Percentiles rank a stretch among this genome's conserved stretches.
phyloP scores from a whole-genome alignment of 352 stramenopile genomes.

The Globisporangium orthogonon region DNA sequence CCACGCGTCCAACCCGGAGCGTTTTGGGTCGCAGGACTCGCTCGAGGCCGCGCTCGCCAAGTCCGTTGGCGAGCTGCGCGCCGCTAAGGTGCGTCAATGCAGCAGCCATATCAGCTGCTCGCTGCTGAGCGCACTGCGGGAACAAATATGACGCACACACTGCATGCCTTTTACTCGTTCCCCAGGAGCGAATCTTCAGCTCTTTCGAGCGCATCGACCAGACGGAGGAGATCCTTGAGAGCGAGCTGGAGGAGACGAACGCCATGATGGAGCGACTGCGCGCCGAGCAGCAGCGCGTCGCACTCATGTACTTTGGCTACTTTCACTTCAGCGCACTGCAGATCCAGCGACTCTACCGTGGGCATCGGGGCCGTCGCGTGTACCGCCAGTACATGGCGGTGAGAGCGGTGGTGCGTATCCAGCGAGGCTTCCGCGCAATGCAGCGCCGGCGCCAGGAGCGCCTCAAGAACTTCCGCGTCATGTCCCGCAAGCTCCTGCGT shows the following conservation, averaged over 20 bases:
- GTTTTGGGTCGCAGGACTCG: constrained; percentile 19
- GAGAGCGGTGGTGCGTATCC: constrained; percentile 36
- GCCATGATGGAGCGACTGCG: constrained; percentile 18
- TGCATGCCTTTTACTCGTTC: background rate
- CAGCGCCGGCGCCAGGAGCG: constrained; percentile 22
- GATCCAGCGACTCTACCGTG: constrained; percentile 88
- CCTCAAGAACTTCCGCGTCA: constrained; percentile 23
- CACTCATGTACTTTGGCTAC: constrained; percentile 17
- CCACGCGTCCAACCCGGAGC: constrained; percentile 10
- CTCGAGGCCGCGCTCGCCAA: constrained; percentile 21
- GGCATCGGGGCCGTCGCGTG: constrained; percentile 55
- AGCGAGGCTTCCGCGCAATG: constrained; percentile 35
- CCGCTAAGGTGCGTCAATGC: constrained; percentile 11
- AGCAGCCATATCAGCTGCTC: background rate
- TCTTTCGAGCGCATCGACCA: constrained; percentile 28
- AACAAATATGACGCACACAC: background rate
- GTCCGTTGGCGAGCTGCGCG: constrained; percentile 17
- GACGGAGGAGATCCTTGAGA: constrained; percentile 24
- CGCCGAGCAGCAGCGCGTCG: constrained; percentile 20
- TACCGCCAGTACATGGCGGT: constrained; percentile 31
- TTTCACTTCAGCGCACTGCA: constrained; percentile 31
- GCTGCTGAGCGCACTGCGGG: background rate
- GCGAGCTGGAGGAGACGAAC: constrained; percentile 20
- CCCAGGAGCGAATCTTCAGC: constrained; percentile 6
- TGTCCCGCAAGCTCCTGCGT: constrained; percentile 46